These are phyloP conservation scores for Helminthosporium solani DNA, from an alignment of 2,329 filamentous ascomycete species.

Conservation along the genomic window DNA sequence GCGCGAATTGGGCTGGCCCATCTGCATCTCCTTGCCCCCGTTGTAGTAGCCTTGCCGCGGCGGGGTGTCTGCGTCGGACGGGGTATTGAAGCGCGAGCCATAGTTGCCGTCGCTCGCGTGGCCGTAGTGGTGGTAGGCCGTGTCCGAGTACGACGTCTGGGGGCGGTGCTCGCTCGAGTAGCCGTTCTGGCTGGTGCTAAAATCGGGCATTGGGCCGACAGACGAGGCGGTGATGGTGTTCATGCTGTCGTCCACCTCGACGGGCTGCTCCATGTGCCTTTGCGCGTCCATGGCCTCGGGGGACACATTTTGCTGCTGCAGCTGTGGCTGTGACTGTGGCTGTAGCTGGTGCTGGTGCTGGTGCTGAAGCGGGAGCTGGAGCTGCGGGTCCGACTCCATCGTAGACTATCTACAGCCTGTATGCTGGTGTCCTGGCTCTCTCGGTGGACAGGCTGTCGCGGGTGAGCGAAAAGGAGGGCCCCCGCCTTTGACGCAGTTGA, in stretches of 20 bases:
- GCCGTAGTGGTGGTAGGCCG: constrained; percentile 44
- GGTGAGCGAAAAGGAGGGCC: constrained; percentile 30
- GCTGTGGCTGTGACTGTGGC: too few species aligned
- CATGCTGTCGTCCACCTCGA: constrained; percentile 50
- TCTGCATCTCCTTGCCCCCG: constrained; percentile 34
- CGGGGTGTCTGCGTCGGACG: constrained; percentile 51
- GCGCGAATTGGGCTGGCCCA: constrained; percentile 42
- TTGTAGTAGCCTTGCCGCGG: constrained; percentile 40
- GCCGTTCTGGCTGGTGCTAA: constrained; percentile 28
- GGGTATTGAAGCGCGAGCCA: constrained; percentile 46
- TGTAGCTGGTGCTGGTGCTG: too few species aligned
- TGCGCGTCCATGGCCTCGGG: constrained; percentile 25
- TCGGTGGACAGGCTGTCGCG: constrained; percentile 8
- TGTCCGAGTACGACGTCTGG: constrained; percentile 57
- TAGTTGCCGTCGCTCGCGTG: constrained; percentile 24
- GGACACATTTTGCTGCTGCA: constrained; percentile 11
- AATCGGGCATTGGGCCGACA: constrained; percentile 42
- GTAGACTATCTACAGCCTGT: not conserved
- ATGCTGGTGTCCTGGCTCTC: constrained; percentile 20
- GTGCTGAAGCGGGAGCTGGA: not conserved
- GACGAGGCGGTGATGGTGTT: constrained; percentile 48
- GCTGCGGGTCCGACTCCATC: not conserved
- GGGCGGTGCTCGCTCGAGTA: constrained; percentile 51
- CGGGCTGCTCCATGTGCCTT: constrained; percentile 38
- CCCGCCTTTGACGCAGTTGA: constrained; percentile 25